These are phyloP conservation scores for Paxillus ammoniavirescens DNA, from an alignment of 768 basidiomycete species.

Conservation along the genomic window DNA sequence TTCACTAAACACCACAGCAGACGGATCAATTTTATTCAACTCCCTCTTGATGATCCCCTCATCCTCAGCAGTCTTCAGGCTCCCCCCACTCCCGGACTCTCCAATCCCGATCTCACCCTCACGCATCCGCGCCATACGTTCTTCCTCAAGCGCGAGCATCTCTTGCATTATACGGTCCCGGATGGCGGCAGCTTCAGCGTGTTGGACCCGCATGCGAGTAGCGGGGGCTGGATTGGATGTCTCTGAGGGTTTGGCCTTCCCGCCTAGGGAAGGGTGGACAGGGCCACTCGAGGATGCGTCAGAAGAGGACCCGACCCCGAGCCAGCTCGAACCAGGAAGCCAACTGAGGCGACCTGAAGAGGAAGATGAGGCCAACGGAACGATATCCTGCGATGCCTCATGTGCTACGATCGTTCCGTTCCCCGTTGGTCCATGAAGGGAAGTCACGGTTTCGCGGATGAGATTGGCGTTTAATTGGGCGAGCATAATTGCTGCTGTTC, in stretches of 20 bases:
- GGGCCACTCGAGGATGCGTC: slow-evolving; percentile 24
- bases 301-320: slow-evolving; percentile 25
- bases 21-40: slow-evolving; percentile 92
- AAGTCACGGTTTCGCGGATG: slow-evolving; percentile 49
- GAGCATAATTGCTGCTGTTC: slow-evolving; percentile 97
- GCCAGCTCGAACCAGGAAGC: slow-evolving; percentile 58
- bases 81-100: slow-evolving; percentile 41
- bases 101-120: slow-evolving; percentile 64
- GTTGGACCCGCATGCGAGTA: slow-evolving; percentile 70
- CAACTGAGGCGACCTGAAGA: slow-evolving; percentile 41
- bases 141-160: slow-evolving; percentile 96
- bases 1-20: slow-evolving; percentile 93
- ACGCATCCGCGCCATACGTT: slow-evolving; percentile 92
- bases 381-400: slow-evolving; percentile 9
- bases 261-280: slow-evolving; percentile 32
- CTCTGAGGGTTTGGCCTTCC: slow-evolving; percentile 20
- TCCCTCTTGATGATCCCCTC: slow-evolving; percentile 92
- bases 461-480: slow-evolving; percentile 89
- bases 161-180: slow-evolving; percentile 97
- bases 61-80: slow-evolving; percentile 77
- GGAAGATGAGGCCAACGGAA: slow-evolving; percentile 12
- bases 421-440: slow-evolving; percentile 13
- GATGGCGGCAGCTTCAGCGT: slow-evolving; percentile 85
- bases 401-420: slow-evolving; percentile 3
- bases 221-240: slow-evolving; percentile 30